Evolutionary conservation across 2,329 filamentous ascomycete genomes (phyloP).

Genomic region (Orbilia javanica): DNA sequence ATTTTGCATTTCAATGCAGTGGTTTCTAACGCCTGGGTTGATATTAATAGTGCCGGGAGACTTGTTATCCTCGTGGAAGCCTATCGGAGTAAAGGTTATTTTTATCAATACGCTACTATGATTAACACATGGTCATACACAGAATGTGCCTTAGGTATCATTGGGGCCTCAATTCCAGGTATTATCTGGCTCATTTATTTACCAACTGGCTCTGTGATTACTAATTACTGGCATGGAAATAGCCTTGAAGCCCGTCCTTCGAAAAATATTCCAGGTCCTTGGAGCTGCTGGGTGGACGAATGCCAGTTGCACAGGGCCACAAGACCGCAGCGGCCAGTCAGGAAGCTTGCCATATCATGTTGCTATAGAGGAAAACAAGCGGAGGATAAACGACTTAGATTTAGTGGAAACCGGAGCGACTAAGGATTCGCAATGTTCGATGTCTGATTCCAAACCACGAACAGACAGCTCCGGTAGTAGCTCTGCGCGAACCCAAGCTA

Average conservation of each 20-base stretch:
- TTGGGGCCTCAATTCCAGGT: conserved; percentile 51
- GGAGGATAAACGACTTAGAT: conserved; percentile 12
- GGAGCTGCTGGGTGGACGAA: not conserved
- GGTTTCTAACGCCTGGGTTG: not conserved
- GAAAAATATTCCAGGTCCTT: conserved; percentile 15
- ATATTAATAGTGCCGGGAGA: conserved; percentile 22
- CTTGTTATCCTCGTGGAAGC: conserved; percentile 35
- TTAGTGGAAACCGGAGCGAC: not conserved
- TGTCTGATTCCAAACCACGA: conserved; percentile 1
- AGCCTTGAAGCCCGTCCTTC: conserved; percentile 46
- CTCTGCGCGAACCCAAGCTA: conserved; percentile 6
- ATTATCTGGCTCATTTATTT: not conserved
- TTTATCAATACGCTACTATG: conserved; percentile 23
- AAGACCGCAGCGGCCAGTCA: conserved; percentile 8
- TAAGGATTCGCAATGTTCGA: conserved; percentile 13
- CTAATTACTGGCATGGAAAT: not conserved
- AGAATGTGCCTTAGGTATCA: conserved; percentile 45
- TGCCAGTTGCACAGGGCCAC: conserved; percentile 17
- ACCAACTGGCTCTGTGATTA: too few species aligned
- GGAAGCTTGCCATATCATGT: conserved; percentile 8
- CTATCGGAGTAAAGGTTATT: not conserved
- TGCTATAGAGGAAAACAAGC: conserved; percentile 17
- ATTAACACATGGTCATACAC: conserved; percentile 38
- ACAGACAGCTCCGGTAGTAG: conserved; percentile 19
- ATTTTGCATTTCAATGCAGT: not conserved